Conservation (phyloP, 1,284 basidiomycete species). For the Leccinum variabile region DNA sequence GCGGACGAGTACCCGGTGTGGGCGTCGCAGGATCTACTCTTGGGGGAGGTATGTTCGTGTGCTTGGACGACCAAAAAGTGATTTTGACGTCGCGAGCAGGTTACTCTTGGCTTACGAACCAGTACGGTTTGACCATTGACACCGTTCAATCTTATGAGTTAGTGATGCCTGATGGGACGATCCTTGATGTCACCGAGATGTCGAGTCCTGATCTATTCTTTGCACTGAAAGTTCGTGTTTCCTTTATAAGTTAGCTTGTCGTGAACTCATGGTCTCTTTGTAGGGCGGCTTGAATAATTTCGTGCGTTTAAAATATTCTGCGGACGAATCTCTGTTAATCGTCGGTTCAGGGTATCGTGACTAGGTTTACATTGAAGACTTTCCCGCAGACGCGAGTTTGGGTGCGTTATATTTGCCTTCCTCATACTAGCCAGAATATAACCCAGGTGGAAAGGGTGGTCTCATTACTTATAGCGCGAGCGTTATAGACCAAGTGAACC, state of each 20-base stretch:
- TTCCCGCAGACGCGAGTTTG: slow-evolving; percentile 57
- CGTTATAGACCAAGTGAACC: slow-evolving; percentile 9
- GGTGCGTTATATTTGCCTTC: slow-evolving; percentile 36
- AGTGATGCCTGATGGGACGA: slow-evolving; percentile 42
- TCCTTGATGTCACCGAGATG: slow-evolving; percentile 39
- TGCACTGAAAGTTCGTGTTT: slow-evolving; percentile 41
- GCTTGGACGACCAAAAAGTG: slow-evolving; percentile 15
- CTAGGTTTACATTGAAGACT: slow-evolving; percentile 53
- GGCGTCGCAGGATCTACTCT: slow-evolving; percentile 56
- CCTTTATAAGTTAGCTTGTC: background rate
- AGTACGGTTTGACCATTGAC: slow-evolving; percentile 49
- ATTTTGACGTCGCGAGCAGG: slow-evolving; percentile 16
- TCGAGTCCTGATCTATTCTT: slow-evolving; percentile 47
- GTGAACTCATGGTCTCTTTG: background rate
- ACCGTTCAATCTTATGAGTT: slow-evolving; percentile 48
- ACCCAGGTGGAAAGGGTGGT: slow-evolving; percentile 47
- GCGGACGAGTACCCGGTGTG: slow-evolving; percentile 49
- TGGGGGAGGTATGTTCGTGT: slow-evolving; percentile 52
- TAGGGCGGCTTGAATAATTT: slow-evolving; percentile 62
- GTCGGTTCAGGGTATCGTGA: slow-evolving; percentile 58
- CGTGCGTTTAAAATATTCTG: slow-evolving; percentile 36
- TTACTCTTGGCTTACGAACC: slow-evolving; percentile 21
- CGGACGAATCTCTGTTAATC: background rate
- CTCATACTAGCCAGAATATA: background rate
- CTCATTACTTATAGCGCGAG: slow-evolving; percentile 42